These are phyloP conservation scores for Diospyros kaki DNA, from an alignment of 148 eudicot species.

Conservation along the genomic window DNA sequence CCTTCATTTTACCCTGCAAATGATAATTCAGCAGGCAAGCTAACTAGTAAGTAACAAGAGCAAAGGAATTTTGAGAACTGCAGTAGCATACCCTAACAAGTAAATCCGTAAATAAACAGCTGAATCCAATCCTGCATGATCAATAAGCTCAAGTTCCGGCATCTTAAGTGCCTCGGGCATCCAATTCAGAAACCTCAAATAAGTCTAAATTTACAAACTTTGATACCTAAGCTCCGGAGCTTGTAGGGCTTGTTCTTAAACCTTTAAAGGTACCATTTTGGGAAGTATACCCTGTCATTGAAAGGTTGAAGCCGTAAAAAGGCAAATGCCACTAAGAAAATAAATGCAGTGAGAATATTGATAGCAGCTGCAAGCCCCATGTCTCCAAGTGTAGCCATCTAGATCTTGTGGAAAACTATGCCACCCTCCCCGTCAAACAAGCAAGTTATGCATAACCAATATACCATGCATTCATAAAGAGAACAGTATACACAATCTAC, in stretches of 20 bases:
- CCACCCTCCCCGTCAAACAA: conserved; percentile 14
- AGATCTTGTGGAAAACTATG: background rate
- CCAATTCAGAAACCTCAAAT: conserved; percentile 83
- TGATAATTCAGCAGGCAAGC: too few species aligned
- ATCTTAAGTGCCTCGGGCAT: conserved; percentile 91
- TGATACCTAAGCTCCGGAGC: conserved; percentile 54
- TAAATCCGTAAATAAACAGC: conserved; percentile 91
- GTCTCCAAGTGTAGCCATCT: conserved; percentile 77
- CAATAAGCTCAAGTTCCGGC: conserved; percentile 94
- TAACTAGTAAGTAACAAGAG: too few species aligned
- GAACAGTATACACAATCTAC: background rate
- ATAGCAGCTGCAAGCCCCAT: conserved; percentile 77
- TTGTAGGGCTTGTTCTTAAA: conserved; percentile 70
- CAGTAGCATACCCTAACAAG: conserved; percentile 66
- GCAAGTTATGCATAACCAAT: background rate
- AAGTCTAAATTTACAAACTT: conserved; percentile 88
- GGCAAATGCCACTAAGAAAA: conserved; percentile 87
- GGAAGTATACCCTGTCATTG: conserved; percentile 95
- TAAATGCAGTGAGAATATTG: conserved; percentile 62
- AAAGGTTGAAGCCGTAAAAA: conserved; percentile 86
- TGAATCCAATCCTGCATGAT: conserved; percentile 95
- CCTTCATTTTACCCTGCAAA: too few species aligned
- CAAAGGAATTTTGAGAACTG: background rate
- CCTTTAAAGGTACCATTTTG: conserved; percentile 98
- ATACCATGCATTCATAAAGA: background rate